A percentile compares a stretch with the other conserved stretches of the same genome.
phyloP scores from a whole-genome alignment of 495 filamentous ascomycete species.

The Aspergillus saccharolyticus region DNA sequence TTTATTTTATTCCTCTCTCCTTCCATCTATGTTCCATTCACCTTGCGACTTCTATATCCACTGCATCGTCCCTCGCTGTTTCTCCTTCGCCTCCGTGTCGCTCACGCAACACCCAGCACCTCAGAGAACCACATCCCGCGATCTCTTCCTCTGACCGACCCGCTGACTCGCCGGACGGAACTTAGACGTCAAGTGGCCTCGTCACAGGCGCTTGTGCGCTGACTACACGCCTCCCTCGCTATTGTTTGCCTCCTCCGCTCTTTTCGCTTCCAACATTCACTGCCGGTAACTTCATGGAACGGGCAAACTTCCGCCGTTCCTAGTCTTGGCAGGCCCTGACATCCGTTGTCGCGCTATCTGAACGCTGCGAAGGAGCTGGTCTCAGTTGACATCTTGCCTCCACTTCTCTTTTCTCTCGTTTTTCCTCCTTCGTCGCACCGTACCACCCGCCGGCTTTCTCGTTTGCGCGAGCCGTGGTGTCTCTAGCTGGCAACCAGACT shows the following conservation, averaged over 20 bases:
- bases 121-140: background rate
- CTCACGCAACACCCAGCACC: background rate
- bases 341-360: slow-evolving; percentile 13
- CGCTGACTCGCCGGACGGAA: background rate
- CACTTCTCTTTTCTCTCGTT: slow-evolving; percentile 7
- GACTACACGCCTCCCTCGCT: slow-evolving; percentile 8
- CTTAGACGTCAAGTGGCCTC: slow-evolving; percentile 18
- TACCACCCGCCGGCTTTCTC: background rate
- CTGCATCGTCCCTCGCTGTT: background rate
- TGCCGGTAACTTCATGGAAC: slow-evolving; percentile 12
- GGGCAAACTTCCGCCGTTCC: slow-evolving; percentile 6
- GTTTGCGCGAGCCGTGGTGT: background rate
- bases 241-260: slow-evolving; percentile 5
- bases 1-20: slow-evolving; percentile 3
- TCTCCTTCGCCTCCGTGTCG: slow-evolving; percentile 8
- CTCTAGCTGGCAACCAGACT: slow-evolving; percentile 1
- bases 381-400: slow-evolving; percentile 6
- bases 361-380: slow-evolving; percentile 19
- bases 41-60: background rate
- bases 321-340: slow-evolving; percentile 19
- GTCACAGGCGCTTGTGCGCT: slow-evolving; percentile 20
- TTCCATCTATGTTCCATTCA: background rate
- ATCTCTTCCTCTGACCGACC: background rate
- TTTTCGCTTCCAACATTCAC: slow-evolving; percentile 7
- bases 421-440: background rate